These are phyloP conservation scores for Trichoderma parareesei DNA, from an alignment of 495 filamentous ascomycete genomes.

Conservation along the genomic window DNA sequence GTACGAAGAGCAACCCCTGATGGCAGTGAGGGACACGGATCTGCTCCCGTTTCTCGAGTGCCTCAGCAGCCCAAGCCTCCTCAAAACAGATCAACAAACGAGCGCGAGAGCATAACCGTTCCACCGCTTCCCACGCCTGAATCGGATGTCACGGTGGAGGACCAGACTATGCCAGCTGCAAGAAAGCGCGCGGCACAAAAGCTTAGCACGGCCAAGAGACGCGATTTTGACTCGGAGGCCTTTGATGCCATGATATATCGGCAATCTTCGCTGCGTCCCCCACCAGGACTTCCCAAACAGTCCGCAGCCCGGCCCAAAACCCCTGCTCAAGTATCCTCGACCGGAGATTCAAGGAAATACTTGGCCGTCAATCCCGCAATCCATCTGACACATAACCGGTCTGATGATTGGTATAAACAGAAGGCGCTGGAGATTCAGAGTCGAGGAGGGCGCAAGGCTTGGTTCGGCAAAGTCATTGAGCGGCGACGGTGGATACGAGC, in stretches of 20 bases:
- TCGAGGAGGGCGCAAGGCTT: conserved; percentile 33
- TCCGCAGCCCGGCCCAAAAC: conserved; percentile 1
- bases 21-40: not conserved
- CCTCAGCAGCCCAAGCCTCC: not conserved
- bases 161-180: not conserved
- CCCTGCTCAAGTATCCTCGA: not conserved
- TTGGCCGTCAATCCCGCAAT: conserved; percentile 36
- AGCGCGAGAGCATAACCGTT: not conserved
- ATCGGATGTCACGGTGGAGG: not conserved
- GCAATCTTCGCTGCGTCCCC: not conserved
- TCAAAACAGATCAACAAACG: not conserved
- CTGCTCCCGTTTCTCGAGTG: not conserved
- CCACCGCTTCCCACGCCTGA: not conserved
- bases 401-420: conserved; percentile 28
- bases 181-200: not conserved
- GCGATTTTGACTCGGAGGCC: not conserved
- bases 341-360: not conserved
- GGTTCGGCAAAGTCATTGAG: conserved; percentile 32
- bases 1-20: not conserved
- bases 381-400: conserved; percentile 30
- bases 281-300: not conserved
- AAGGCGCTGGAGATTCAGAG: conserved; percentile 36
- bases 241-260: conserved; percentile 11
- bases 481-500: conserved; percentile 24
- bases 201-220: not conserved